Evolutionary conservation across 345 rosid genomes (phyloP).

Genomic region (Nephelium lappaceum): DNA sequence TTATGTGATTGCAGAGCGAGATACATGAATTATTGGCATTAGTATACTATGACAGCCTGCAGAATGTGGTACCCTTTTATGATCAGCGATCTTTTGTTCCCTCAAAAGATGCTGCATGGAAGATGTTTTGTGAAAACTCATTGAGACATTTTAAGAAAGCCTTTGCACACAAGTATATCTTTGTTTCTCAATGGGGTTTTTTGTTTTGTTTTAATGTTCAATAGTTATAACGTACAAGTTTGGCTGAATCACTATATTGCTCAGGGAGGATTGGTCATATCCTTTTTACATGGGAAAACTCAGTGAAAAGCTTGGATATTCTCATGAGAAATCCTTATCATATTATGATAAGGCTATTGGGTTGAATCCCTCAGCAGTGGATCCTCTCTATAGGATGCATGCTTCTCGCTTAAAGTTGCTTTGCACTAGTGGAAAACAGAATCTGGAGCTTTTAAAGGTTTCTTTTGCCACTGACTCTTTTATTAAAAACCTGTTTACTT

Average conservation of each 20-base stretch:
- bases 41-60: slow-evolving; percentile 97
- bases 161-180: slow-evolving; percentile 67
- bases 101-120: slow-evolving; percentile 79
- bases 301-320: slow-evolving; percentile 81
- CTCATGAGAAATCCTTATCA: slow-evolving; percentile 64
- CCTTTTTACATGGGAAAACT: slow-evolving; percentile 98
- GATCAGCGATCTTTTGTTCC: slow-evolving; percentile 87
- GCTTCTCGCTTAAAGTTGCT: slow-evolving; percentile 93
- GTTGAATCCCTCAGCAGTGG: slow-evolving; percentile 84
- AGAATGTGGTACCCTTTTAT: slow-evolving; percentile 91
- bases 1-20: slow-evolving; percentile 67
- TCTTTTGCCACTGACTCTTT: slow-evolving; percentile 9
- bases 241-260: slow-evolving; percentile 20
- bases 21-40: slow-evolving; percentile 92
- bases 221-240: background rate
- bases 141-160: slow-evolving; percentile 90
- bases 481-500: background rate
- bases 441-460: slow-evolving; percentile 79
- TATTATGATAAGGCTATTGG: slow-evolving; percentile 78
- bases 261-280: slow-evolving; percentile 97
- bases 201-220: slow-evolving; percentile 14
- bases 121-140: slow-evolving; percentile 74
- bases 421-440: slow-evolving; percentile 62
- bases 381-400: slow-evolving; percentile 95
- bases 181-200: slow-evolving; percentile 12